These are phyloP conservation scores for Bassia scoparia DNA, from an alignment of 148 eudicot species.

Conservation along the genomic window DNA sequence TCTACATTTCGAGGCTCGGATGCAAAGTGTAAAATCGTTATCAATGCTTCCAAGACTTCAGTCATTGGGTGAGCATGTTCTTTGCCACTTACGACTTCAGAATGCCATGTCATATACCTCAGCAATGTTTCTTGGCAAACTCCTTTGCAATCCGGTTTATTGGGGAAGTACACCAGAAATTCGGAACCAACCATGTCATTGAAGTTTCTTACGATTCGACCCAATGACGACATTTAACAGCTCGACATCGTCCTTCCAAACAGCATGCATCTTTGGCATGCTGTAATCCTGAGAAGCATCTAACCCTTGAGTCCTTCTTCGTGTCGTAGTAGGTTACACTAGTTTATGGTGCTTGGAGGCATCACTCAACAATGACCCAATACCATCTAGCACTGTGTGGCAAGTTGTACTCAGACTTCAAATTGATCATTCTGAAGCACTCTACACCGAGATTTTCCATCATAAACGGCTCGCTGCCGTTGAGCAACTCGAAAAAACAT, in stretches of 20 bases:
- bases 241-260: background rate
- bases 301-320: background rate
- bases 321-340: background rate
- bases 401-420: background rate
- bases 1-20: too few species aligned
- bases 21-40: too few species aligned
- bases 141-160: too few species aligned
- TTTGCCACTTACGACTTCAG: too few species aligned
- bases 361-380: background rate
- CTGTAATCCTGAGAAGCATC: background rate
- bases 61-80: too few species aligned
- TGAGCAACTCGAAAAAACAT: background rate
- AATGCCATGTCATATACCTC: too few species aligned
- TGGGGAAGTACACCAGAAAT: too few species aligned
- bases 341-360: background rate
- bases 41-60: too few species aligned
- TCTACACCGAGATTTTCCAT: background rate
- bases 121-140: too few species aligned
- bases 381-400: background rate
- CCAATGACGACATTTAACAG: background rate
- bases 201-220: background rate
- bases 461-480: background rate
- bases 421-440: background rate
- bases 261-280: background rate
- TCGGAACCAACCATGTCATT: background rate